Conservation (phyloP, 1,139 yeast genomes). For the Sugiyamaella pinicola region DNA sequence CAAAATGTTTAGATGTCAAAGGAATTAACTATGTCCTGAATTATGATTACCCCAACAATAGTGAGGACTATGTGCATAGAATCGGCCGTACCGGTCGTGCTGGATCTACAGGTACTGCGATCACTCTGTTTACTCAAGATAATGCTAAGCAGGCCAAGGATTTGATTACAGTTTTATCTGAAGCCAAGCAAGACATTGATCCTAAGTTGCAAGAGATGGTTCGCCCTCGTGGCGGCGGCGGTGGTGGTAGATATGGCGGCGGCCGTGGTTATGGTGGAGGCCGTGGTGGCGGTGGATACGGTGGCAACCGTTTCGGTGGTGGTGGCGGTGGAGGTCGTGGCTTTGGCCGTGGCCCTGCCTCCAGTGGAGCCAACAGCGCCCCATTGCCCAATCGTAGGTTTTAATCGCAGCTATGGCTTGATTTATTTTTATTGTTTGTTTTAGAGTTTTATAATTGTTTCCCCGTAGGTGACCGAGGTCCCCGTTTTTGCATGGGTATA, state of each 20-base stretch:
- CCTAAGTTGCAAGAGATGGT: constrained; percentile 54
- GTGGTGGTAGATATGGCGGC: constrained; percentile 47
- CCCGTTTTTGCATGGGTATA: constrained; percentile 4
- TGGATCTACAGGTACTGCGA: constrained; percentile 92
- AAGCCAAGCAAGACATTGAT: constrained; percentile 87
- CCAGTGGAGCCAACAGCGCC: constrained; percentile 37
- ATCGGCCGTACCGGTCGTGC: constrained; percentile 99
- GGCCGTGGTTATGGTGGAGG: constrained; percentile 53
- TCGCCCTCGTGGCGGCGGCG: constrained; percentile 50
- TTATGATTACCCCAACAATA: constrained; percentile 97
- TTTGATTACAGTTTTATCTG: constrained; percentile 85
- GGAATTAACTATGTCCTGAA: constrained; percentile 92
- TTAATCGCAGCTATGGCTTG: constrained; percentile 22
- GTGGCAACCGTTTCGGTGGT: constrained; percentile 39
- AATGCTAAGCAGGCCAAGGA: constrained; percentile 90
- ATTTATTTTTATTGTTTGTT: constrained; percentile 7
- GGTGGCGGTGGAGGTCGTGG: constrained; percentile 32
- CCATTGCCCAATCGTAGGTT: constrained; percentile 35
- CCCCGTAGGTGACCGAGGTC: background rate
- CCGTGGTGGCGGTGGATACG: constrained; percentile 31
- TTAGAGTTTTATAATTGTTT: constrained; percentile 13
- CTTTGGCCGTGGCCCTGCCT: constrained; percentile 23
- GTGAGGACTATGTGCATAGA: constrained; percentile 95
- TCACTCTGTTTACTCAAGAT: constrained; percentile 88
- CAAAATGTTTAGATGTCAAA: constrained; percentile 72